Evolutionary conservation across 495 filamentous ascomycete genomes (phyloP), one percentile per base, ranked within the genome.

Genomic region (Xylaria nigripes): DNA sequence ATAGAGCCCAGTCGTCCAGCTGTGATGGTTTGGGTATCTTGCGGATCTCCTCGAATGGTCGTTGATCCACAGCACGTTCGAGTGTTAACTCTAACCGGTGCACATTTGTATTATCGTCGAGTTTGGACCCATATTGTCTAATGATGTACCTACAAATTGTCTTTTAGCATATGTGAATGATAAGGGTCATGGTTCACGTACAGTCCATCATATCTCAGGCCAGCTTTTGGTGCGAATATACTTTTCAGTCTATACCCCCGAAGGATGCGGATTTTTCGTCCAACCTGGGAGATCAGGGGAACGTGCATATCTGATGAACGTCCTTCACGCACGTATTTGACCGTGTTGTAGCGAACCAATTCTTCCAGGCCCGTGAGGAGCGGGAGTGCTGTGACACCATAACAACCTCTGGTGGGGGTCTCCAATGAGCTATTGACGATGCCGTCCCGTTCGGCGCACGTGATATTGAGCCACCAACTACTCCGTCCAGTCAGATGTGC

Each of bases 181-280:
- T 16, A 3, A 3, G 1, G 2, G 23, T 30, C n/a, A n/a, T 30
- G 15, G 9, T 32, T 29, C 1, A 70, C 71, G 48, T 64, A 80
- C 74, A 76, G 49, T 45, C 77, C 77, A 56, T 80, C 77, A 38
- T 77, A 77, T 45, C 77, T 62, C 6, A 80, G 52, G 3, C 77
- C 77, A 1, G 64, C 73, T 24, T 48, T 27, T 6, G 77, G 77
- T 1, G 76, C 74, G 19, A 72, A 67, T 27, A 63, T 59, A 42
- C 74, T 76, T 51, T 63, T 68, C n/a, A 80, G 55, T 23, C 48
- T 45, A 40, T 70, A 60, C 0, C 75, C 72, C 42, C 77, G 55
- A 25, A 80, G 51, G 6, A 80, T 56, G 7, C 73, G 69, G 16
- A 80, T 62, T n/a, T 66, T 57, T 9, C 64, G 63, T 1, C 74